Evolutionary conservation across 177 flowering plant genomes (phyloP), one percentile per base, ranked within the genome.

Genomic region (Vitis hybrid): DNA sequence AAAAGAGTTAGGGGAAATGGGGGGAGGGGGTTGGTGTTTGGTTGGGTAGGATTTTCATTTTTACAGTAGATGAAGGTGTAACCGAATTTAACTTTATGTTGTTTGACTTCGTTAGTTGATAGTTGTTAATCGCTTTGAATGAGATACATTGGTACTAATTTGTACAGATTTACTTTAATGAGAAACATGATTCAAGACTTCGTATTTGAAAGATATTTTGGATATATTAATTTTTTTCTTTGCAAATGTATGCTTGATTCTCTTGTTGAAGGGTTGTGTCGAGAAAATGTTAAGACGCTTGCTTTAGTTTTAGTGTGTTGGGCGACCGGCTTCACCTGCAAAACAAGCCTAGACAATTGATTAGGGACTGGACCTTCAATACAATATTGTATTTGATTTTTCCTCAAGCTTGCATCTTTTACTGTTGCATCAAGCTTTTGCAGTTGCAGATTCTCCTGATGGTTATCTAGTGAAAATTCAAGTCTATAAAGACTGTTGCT

Each of bases 111-210:
- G 45, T 7, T 5, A 39, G 45, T 39, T 39, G 45, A 7, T 39
- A 39, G 45, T 39, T 39, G 7, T 39, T 39, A 7, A 39, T 5
- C 34, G 14, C 34, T 62, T 62, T 11, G 14, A 30, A 64, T 52
- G 32, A 58, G 49, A 30, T 64, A 55, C 45, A 58, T 51, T 18
- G 60, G 59, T 51, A 32, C 21, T 49, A 15, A 4, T 26, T 56
- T 62, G 76, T 74, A 68, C 64, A 63, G 64, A 48, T 56, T 51
- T 45, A 64, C 15, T 17, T 64, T 6, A 2, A 45, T 19, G 54
- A 39, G 2, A 34, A 62, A 11, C 9, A 12, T 63, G 17, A 48
- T 6, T 48, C 4, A 63, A 11, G 66, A 18, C 55, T 63, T 63
- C 1, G 10, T 63, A 5, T 19, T 63, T 60, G 62, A 14, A 54